Percentiles rank a stretch among this genome's conserved stretches.
phyloP scores from a whole-genome alignment of 768 basidiomycete genomes.

The Pulveroboletus sp. region DNA sequence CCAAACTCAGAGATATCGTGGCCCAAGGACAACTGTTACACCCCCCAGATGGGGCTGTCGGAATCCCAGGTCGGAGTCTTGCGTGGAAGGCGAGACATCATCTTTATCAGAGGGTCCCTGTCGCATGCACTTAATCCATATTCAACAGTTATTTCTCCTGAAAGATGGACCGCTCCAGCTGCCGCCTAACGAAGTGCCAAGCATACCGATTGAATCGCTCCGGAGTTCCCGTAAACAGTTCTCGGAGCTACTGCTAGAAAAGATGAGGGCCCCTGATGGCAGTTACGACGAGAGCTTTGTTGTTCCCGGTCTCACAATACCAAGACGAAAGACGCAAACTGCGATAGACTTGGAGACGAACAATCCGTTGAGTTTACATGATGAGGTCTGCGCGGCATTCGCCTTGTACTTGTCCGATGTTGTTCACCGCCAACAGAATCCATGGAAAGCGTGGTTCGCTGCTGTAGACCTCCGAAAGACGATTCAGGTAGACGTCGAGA shows the following conservation, averaged over 20 bases:
- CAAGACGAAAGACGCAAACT: slow-evolving; percentile 28
- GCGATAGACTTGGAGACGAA: slow-evolving; percentile 59
- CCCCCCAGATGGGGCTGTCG: slow-evolving; percentile 38
- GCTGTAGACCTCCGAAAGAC: slow-evolving; percentile 86
- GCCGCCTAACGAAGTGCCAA: slow-evolving; percentile 37
- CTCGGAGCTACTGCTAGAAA: slow-evolving; percentile 55
- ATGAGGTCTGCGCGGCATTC: slow-evolving; percentile 47
- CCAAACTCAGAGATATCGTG: slow-evolving; percentile 66
- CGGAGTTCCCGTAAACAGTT: slow-evolving; percentile 55
- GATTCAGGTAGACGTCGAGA: slow-evolving; percentile 91
- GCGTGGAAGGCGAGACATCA: slow-evolving; percentile 70
- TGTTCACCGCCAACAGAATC: slow-evolving; percentile 54
- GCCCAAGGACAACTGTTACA: slow-evolving; percentile 59
- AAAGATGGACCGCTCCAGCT: slow-evolving; percentile 63
- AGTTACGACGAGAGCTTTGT: slow-evolving; percentile 70
- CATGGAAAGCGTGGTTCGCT: slow-evolving; percentile 94
- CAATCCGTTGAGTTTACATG: slow-evolving; percentile 79
- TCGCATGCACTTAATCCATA: slow-evolving; percentile 19
- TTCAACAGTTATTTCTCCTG: slow-evolving; percentile 62
- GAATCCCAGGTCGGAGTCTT: slow-evolving; percentile 72
- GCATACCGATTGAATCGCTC: slow-evolving; percentile 41
- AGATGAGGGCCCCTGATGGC: slow-evolving; percentile 84
- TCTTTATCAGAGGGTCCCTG: slow-evolving; percentile 8
- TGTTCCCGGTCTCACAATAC: slow-evolving; percentile 47
- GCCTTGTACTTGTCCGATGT: background rate